Conservation (phyloP, 257 asterid genomes). For the Mentha longifolia region DNA sequence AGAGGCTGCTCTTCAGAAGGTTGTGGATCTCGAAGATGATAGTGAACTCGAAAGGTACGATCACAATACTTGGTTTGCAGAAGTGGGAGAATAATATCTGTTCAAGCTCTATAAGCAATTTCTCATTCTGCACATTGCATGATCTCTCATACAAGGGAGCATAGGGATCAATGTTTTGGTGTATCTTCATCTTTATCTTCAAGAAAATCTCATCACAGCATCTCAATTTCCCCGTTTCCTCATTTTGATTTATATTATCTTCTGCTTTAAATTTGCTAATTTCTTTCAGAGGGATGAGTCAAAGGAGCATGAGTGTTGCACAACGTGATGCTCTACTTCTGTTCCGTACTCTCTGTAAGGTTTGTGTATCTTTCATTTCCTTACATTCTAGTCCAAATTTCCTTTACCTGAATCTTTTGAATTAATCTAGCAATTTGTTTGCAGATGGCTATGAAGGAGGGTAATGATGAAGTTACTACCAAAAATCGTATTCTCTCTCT, state of each 20-base stretch:
- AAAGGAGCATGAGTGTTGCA: conserved; percentile 67
- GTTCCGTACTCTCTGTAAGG: conserved; percentile 96
- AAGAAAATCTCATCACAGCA: background rate
- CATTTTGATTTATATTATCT: conserved; percentile 31
- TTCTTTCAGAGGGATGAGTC: conserved; percentile 65
- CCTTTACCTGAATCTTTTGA: conserved; percentile 28
- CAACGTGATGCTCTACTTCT: conserved; percentile 86
- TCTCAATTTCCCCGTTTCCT: conserved; percentile 19
- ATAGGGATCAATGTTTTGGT: conserved; percentile 10
- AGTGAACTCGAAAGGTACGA: conserved; percentile 72
- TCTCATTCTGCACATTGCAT: conserved; percentile 20
- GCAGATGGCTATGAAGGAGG: conserved; percentile 97
- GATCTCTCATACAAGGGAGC: conserved; percentile 24
- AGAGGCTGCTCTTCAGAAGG: conserved; percentile 88
- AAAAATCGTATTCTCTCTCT: conserved; percentile 82
- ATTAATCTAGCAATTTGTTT: conserved; percentile 38
- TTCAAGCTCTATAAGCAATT: conserved; percentile 27
- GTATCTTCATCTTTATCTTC: conserved; percentile 21
- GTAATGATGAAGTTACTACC: conserved; percentile 79
- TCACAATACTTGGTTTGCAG: conserved; percentile 24
- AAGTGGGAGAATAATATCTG: conserved; percentile 20
- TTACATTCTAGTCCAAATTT: conserved; percentile 22
- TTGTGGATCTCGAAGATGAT: conserved; percentile 85
- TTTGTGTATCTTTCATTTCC: conserved; percentile 46
- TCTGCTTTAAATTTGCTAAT: conserved; percentile 41